phyloP scores from a whole-genome alignment of 768 basidiomycete genomes.

The Pholiota conissans region DNA sequence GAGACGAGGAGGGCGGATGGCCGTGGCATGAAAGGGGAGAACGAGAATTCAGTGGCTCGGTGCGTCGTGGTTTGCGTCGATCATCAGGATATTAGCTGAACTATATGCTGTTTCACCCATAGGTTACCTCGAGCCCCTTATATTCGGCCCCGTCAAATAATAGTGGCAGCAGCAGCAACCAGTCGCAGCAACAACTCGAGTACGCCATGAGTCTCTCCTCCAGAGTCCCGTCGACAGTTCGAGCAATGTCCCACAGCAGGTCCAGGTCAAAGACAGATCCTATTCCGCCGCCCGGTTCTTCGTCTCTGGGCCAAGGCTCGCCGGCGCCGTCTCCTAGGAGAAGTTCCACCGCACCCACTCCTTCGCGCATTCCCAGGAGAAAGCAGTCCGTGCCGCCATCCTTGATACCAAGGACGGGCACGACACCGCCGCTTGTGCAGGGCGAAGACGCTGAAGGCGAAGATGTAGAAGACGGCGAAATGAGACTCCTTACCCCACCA shows the following conservation, averaged over 20 bases:
- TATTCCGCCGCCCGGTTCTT: neutral
- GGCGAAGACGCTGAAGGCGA: conserved; percentile 12
- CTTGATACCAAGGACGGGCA: conserved; percentile 10
- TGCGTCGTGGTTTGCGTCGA: conserved; percentile 7
- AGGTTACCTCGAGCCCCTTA: conserved; percentile 1
- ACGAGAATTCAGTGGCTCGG: conserved; percentile 8
- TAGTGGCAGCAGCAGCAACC: conserved; percentile 6
- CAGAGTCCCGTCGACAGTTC: neutral
- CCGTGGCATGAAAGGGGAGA: conserved; percentile 21
- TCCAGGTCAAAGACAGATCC: conserved; percentile 21
- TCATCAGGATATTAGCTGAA: neutral
- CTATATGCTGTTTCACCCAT: neutral
- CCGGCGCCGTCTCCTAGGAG: conserved; percentile 11
- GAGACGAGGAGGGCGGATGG: conserved; percentile 28
- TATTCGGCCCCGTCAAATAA: conserved; percentile 12
- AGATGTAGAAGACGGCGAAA: conserved; percentile 19
- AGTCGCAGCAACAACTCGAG: neutral
- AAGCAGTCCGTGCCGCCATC: conserved; percentile 1
- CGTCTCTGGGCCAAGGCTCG: neutral
- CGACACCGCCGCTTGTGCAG: conserved; percentile 17
- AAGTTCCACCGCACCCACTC: conserved; percentile 15
- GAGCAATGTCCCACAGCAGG: conserved; percentile 7
- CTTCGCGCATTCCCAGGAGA: conserved; percentile 1
- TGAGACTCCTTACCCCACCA: conserved; percentile 24
- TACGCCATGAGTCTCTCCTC: neutral